Conservation (phyloP, 192 early-diverging fungal genomes). For the Backusella tarrabulga region DNA sequence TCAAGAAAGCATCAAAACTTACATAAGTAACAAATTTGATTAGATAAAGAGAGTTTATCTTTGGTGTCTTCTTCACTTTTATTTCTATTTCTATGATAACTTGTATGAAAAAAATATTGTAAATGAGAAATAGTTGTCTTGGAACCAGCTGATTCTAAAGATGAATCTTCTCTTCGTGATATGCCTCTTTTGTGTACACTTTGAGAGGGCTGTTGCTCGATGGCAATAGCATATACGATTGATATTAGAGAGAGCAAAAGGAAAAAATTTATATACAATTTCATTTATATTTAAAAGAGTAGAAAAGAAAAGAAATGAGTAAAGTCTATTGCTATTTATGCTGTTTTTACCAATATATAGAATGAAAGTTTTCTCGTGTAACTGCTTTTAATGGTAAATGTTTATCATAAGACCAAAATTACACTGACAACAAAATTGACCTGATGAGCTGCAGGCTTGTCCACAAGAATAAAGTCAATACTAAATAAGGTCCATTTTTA, state of each 20-base stretch:
- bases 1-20: background rate
- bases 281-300: background rate
- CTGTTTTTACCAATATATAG: background rate
- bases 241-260: background rate
- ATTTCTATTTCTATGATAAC: background rate
- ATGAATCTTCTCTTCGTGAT: background rate
- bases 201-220: background rate
- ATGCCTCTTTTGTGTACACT: background rate
- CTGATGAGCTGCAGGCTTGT: no score
- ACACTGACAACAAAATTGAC: background rate
- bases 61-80: background rate
- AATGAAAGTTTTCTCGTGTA: background rate
- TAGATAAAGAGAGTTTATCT: background rate
- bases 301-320: background rate
- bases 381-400: background rate
- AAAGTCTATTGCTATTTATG: background rate
- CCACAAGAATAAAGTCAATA: no score
- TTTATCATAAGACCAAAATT: background rate
- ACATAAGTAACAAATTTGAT: background rate
- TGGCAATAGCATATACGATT: background rate
- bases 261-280: background rate
- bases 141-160: background rate
- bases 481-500: no score
- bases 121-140: background rate
- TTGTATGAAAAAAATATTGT: background rate